Conservation (phyloP, 2,329 filamentous ascomycete genomes). For the Hymenoscyphus infarciens region DNA sequence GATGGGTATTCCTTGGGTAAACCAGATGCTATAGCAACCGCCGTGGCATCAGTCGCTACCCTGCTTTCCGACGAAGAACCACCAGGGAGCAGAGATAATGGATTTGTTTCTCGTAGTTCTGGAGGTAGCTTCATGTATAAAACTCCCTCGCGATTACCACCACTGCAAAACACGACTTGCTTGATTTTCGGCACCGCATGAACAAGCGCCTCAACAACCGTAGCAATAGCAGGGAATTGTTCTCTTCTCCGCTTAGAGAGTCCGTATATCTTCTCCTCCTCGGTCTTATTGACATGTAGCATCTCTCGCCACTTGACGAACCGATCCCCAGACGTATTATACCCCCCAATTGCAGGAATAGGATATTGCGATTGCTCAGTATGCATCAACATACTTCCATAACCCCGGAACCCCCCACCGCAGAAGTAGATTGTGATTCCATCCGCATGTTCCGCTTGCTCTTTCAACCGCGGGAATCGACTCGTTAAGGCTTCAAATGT, state of each 20-base stretch:
- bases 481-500: slow-evolving; percentile 55
- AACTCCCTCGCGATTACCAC: slow-evolving; percentile 81
- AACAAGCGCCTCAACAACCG: slow-evolving; percentile 73
- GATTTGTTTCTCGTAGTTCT: slow-evolving; percentile 59
- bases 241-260: slow-evolving; percentile 74
- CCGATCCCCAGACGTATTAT: slow-evolving; percentile 57
- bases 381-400: slow-evolving; percentile 86
- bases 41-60: slow-evolving; percentile 38
- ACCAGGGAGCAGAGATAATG: slow-evolving; percentile 47
- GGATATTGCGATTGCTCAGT: slow-evolving; percentile 72
- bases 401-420: slow-evolving; percentile 85
- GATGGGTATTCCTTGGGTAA: slow-evolving; percentile 29
- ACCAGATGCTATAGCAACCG: slow-evolving; percentile 13
- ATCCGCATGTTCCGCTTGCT: slow-evolving; percentile 38
- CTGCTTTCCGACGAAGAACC: slow-evolving; percentile 22
- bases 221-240: slow-evolving; percentile 80
- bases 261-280: slow-evolving; percentile 62
- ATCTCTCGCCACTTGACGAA: slow-evolving; percentile 56
- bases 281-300: slow-evolving; percentile 47
- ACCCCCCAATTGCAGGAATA: slow-evolving; percentile 77
- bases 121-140: slow-evolving; percentile 67
- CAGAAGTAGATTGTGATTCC: slow-evolving; percentile 76
- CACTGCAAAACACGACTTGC: slow-evolving; percentile 77
- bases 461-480: slow-evolving; percentile 49
- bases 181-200: slow-evolving; percentile 66